Base-by-base conservation (phyloP, 257 asterid genomes). In the Penstemon barbatus region DNA sequence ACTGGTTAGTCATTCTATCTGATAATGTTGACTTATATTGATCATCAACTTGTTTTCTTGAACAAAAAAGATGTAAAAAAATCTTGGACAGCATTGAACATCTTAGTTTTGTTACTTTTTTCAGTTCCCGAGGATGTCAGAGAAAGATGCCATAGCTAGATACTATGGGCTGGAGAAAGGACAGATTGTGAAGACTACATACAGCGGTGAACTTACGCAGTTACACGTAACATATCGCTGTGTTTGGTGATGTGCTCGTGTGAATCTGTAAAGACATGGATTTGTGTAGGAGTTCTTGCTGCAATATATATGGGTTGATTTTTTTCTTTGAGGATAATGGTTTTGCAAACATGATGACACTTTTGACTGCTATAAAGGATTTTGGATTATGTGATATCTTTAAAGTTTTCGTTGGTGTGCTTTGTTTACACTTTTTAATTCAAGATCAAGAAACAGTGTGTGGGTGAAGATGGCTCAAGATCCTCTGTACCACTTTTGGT, bases 81-180 rank as follows among this genome's bases (percentile, higher is more conserved):
- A 25, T 25, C 33, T 25, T 25, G 33, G 33, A 25, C 33, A 1
- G 33, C 33, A 2, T 25, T 25, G 2, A 25, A 25, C 33, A 25
- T 25, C 1, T 25, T 25, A 25, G 33, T 25, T 13, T 46, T 39
- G n/a, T 19, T 45, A 5, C 5, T 58, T 49, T 80, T 78, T 60
- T 48, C 83, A 91, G 97, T 93, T 91, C 53, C 97, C 97, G 0
- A 64, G 95, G 69, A 86, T 91, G 92, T 70, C 52, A 25, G 80
- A 82, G 78, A 86, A 74, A 44, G 97, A 88, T 76, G 87, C 96
- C 13, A 85, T 91, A 48, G 91, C 95, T 49, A 82, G 89, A 51
- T 89, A 89, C 75, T 92, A 83, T 56, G 98, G 87, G 15, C 79
- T 87, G 25, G 92, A 84, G 82, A 92, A 84, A 74, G 98, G 96